Base-by-base conservation (phyloP, 2,329 filamentous ascomycete species). In the Hypoxylon sp. region DNA sequence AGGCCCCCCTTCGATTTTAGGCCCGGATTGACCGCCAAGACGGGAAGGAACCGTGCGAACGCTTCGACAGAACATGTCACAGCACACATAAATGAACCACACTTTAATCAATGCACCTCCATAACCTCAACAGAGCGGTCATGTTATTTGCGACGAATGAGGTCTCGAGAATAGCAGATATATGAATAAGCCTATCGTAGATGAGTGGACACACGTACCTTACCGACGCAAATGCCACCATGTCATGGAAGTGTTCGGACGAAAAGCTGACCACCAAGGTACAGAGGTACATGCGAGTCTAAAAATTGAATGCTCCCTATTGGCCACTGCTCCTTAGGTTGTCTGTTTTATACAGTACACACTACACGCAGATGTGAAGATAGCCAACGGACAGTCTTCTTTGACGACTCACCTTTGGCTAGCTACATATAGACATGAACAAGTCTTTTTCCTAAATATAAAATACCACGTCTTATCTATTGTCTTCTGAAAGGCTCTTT, bases 241-340 rank as follows among this genome's bases (percentile, higher is more conserved):
- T n/a, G n/a, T n/a, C n/a, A 5, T 15, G 17, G 38, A 41, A 40
- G 15, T 46, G 52, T 57, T 62, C 56, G 46, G 52, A 56, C 52
- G 48, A 62, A 52, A 57, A 43, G 31, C 40, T 52, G 47, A 40
- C 47, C 24, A 6, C 11, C 18, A 5, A 35, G 4, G 10, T 29
- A 9, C 27, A 29, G n/a, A n/a, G n/a, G n/a, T 29, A 29, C 27
- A 29, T 29, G 10, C 27, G 10, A 29, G 27, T 11, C 29, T n/a
- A 7, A 3, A 40, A 13, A 51, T 29, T 47, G 55, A 37, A 23
- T 33, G 18, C 47, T 58, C 55, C 59, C 59, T 58, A 62, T 62
- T 62, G 59, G 59, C 6, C 27, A 8, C 40, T 31, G 46, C 27
- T 3, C 15, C 3, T 29, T 6, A 29, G 6, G 26, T 29, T 29